A percentile compares a stretch with the other conserved stretches of the same genome.
phyloP scores from a whole-genome alignment of 305 asterid genomes.

The Solanum hybrid region DNA sequence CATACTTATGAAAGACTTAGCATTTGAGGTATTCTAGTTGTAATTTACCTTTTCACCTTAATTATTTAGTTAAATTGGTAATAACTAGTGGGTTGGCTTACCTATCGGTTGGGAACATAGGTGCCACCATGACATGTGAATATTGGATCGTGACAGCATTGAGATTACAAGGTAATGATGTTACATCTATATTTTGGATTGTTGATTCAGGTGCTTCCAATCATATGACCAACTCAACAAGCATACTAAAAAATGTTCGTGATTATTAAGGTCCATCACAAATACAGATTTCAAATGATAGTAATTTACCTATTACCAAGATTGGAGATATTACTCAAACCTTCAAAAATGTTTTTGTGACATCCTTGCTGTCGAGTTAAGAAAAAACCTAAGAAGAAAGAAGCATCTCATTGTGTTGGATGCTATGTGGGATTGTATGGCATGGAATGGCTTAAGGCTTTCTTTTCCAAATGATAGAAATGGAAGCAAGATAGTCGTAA shows the following conservation, averaged over 20 bases:
- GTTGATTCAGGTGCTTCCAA: neutral
- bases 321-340: neutral
- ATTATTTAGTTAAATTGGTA: no score
- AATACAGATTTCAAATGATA: neutral
- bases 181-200: neutral
- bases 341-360: no score
- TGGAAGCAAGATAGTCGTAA: neutral
- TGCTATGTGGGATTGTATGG: neutral
- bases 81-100: no score
- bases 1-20: no score
- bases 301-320: neutral
- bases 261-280: neutral
- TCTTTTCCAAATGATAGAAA: neutral
- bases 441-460: neutral
- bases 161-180: neutral
- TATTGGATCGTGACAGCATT: neutral
- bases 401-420: neutral
- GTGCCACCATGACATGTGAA: no score
- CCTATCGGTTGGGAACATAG: no score
- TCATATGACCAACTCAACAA: neutral
- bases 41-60: no score
- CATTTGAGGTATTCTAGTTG: no score
- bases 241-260: neutral
- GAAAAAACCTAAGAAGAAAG: neutral
- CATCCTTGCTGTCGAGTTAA: neutral